phyloP scores from a whole-genome alignment of 768 basidiomycete species.

The Boletus tylopilopsis region DNA sequence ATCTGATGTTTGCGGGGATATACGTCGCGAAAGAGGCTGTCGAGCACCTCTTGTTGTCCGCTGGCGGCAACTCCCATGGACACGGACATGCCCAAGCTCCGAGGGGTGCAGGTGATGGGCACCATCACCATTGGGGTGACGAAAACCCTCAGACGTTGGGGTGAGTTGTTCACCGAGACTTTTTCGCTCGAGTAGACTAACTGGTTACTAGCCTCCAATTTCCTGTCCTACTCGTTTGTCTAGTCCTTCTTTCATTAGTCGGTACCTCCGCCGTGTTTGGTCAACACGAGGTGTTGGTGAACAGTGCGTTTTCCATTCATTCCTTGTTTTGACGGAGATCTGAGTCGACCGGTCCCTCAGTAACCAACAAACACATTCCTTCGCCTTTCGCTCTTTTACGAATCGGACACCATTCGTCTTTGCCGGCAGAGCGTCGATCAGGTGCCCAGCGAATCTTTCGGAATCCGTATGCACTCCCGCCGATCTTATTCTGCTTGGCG shows the following conservation, averaged over 20 bases:
- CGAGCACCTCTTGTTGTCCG: slow-evolving; percentile 82
- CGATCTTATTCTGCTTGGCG: slow-evolving; percentile 52
- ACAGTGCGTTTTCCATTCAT: slow-evolving; percentile 42
- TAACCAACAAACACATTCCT: slow-evolving; percentile 62
- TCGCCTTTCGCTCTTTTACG: slow-evolving; percentile 47
- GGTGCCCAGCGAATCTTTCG: slow-evolving; percentile 39
- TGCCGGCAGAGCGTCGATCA: slow-evolving; percentile 3
- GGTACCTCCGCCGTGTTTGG: slow-evolving; percentile 54
- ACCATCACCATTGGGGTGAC: slow-evolving; percentile 69
- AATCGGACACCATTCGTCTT: slow-evolving; percentile 4
- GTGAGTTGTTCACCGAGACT: slow-evolving; percentile 28
- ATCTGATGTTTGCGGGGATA: slow-evolving; percentile 89
- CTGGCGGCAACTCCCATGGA: slow-evolving; percentile 71
- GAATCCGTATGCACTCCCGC: slow-evolving; percentile 74
- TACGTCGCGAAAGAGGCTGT: slow-evolving; percentile 98
- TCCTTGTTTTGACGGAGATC: not conserved
- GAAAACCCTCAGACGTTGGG: slow-evolving; percentile 39
- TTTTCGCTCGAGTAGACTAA: not conserved
- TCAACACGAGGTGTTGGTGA: slow-evolving; percentile 63
- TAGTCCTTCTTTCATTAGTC: slow-evolving; percentile 55
- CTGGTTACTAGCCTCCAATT: slow-evolving; percentile 54
- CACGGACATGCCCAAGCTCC: slow-evolving; percentile 62
- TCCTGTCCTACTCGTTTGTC: slow-evolving; percentile 52
- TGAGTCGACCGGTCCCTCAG: slow-evolving; percentile 31
- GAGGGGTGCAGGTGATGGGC: slow-evolving; percentile 32